Conservation (phyloP, 2,329 filamentous ascomycete species). For the Sclerotiophoma versabilis region DNA sequence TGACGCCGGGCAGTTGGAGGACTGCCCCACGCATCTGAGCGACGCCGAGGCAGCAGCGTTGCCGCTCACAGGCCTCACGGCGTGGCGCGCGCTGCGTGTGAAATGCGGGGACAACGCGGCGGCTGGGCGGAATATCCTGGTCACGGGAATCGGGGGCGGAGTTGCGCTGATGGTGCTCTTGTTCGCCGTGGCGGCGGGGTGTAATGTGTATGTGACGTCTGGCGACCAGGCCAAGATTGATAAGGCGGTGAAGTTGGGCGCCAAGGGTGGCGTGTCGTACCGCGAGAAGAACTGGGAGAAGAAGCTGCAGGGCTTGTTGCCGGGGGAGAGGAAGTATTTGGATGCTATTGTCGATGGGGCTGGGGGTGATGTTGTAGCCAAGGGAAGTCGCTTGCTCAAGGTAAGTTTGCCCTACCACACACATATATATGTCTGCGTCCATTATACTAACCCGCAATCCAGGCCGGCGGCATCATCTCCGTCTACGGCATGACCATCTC, state of each 20-base stretch:
- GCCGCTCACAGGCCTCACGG: constrained; percentile 85
- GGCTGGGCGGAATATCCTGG: constrained; percentile 74
- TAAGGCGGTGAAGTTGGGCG: constrained; percentile 75
- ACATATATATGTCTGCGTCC: too few species aligned
- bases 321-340: constrained; percentile 69
- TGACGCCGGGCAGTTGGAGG: constrained; percentile 75
- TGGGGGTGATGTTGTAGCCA: constrained; percentile 81
- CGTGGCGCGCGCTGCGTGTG: constrained; percentile 82
- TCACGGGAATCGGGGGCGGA: constrained; percentile 93
- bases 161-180: constrained; percentile 83
- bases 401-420: constrained; percentile 36
- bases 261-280: constrained; percentile 82
- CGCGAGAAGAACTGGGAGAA: constrained; percentile 82
- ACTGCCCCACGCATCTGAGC: constrained; percentile 74
- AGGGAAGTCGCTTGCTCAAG: constrained; percentile 73
- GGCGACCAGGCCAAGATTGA: constrained; percentile 77
- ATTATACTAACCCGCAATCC: neutral
- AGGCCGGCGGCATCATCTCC: constrained; percentile 80
- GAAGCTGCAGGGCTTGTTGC: constrained; percentile 69
- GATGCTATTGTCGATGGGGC: constrained; percentile 92
- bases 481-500: constrained; percentile 90
- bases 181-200: constrained; percentile 78
- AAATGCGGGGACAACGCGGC: constrained; percentile 71
- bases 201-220: constrained; percentile 80
- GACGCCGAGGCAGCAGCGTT: constrained; percentile 81